Conservation (phyloP, 805 yeast species). For the Candida parachauliodes region DNA sequence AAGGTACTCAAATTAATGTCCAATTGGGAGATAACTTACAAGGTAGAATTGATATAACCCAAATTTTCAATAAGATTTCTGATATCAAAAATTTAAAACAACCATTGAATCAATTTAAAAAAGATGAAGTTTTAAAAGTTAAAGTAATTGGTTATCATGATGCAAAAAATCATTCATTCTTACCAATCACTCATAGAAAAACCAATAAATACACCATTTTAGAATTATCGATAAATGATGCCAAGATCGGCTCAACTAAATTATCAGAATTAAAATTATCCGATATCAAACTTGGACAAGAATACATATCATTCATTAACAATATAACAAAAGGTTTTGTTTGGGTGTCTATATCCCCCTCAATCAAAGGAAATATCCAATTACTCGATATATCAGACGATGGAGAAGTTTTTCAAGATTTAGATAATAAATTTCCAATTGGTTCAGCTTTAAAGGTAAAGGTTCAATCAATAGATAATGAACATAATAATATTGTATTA, state of each 20-base stretch:
- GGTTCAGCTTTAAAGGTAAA: slow-evolving; percentile 66
- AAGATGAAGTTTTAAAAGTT: slow-evolving; percentile 56
- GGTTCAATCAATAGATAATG: slow-evolving; percentile 52
- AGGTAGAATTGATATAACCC: slow-evolving; percentile 77
- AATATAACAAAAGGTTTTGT: slow-evolving; percentile 56
- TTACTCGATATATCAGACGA: slow-evolving; percentile 61
- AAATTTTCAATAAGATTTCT: slow-evolving; percentile 51
- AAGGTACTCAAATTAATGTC: slow-evolving; percentile 71
- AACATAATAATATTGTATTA: slow-evolving; percentile 47
- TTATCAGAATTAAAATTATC: slow-evolving; percentile 31
- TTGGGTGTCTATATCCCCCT: slow-evolving; percentile 70
- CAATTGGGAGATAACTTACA: slow-evolving; percentile 71
- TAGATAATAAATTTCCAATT: slow-evolving; percentile 60
- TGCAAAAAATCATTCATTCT: slow-evolving; percentile 60
- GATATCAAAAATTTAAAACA: slow-evolving; percentile 55
- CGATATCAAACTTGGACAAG: slow-evolving; percentile 47
- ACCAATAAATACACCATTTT: slow-evolving; percentile 52
- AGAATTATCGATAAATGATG: slow-evolving; percentile 56
- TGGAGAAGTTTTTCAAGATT: slow-evolving; percentile 41
- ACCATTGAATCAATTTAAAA: slow-evolving; percentile 58
- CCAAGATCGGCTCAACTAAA: slow-evolving; percentile 21
- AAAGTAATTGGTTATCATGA: slow-evolving; percentile 77
- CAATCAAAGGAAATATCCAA: slow-evolving; percentile 62
- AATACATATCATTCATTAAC: slow-evolving; percentile 60
- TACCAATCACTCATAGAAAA: slow-evolving; percentile 57